These are phyloP conservation scores for Claviceps paspali DNA, from an alignment of 2,329 filamentous ascomycete genomes.

Conservation along the genomic window DNA sequence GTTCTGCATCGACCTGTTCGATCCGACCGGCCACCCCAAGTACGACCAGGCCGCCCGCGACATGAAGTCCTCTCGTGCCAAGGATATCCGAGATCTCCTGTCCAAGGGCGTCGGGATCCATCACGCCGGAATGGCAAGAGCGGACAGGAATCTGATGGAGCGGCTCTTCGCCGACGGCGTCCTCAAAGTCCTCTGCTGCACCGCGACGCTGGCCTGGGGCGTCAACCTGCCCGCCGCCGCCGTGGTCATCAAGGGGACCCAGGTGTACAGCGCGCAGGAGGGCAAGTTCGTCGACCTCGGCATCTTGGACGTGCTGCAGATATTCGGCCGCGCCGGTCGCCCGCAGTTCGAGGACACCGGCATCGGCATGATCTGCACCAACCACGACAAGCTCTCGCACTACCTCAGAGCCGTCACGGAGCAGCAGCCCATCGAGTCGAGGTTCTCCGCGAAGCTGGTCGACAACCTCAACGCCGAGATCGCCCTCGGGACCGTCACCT, in stretches of 20 bases:
- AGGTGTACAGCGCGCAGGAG: constrained; percentile 90
- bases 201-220: constrained; percentile 94
- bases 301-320: constrained; percentile 92
- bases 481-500: constrained; percentile 84
- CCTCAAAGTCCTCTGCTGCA: constrained; percentile 96
- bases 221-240: constrained; percentile 95
- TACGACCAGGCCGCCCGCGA: constrained; percentile 71
- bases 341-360: constrained; percentile 96
- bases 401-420: constrained; percentile 89
- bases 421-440: constrained; percentile 94
- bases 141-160: constrained; percentile 92
- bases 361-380: constrained; percentile 96
- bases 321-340: constrained; percentile 94
- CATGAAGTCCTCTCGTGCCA: constrained; percentile 71
- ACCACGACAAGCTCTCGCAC: constrained; percentile 80
- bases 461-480: constrained; percentile 97
- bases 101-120: constrained; percentile 88
- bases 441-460: constrained; percentile 82
- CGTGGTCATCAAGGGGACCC: constrained; percentile 94
- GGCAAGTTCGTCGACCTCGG: constrained; percentile 94
- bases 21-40: constrained; percentile 60
- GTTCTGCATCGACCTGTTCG: constrained; percentile 65
- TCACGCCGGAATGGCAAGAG: constrained; percentile 89
- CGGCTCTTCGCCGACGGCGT: constrained; percentile 79
- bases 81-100: constrained; percentile 77